phyloP scores from a whole-genome alignment of 164 flowering plant species.

The Dillenia suffruticosa region DNA sequence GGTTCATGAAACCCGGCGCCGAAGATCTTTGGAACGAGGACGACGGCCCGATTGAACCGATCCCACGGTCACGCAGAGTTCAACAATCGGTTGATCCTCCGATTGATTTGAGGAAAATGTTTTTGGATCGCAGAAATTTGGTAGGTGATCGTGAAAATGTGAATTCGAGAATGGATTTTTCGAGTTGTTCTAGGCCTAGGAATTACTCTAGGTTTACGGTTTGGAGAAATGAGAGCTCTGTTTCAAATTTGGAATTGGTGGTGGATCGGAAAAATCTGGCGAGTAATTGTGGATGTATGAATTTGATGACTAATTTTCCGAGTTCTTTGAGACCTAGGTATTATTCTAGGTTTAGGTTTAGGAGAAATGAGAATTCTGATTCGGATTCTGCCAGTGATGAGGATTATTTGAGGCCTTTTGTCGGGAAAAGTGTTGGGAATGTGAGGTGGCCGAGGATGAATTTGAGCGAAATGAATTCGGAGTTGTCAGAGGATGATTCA shows the following conservation, averaged over 20 bases:
- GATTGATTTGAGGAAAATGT: constrained; percentile 35
- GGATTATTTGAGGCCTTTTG: constrained; percentile 7
- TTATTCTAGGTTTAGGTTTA: constrained; percentile 26
- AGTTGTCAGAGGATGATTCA: constrained; percentile 19
- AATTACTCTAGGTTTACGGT: constrained; percentile 6
- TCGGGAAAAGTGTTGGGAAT: constrained; percentile 1
- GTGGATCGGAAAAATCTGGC: neutral
- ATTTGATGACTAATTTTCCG: neutral
- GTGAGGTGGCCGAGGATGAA: constrained; percentile 26
- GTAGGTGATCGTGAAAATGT: neutral
- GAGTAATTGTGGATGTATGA: neutral
- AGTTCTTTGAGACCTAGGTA: constrained; percentile 17
- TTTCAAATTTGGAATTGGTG: neutral
- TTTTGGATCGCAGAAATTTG: constrained; percentile 15
- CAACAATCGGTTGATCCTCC: constrained; percentile 14
- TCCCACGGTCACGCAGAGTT: neutral
- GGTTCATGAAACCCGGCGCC: constrained; percentile 85
- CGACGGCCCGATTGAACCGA: constrained; percentile 60
- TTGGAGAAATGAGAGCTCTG: constrained; percentile 35
- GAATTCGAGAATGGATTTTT: neutral
- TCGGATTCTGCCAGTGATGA: constrained; percentile 18
- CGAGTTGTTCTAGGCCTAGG: neutral
- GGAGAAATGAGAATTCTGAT: constrained; percentile 44
- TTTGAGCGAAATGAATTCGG: constrained; percentile 6
- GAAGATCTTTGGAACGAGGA: constrained; percentile 90